Evolutionary conservation across 371 early-diverging fungal genomes (phyloP).

Genomic region (Choanephora cucurbitarum): DNA sequence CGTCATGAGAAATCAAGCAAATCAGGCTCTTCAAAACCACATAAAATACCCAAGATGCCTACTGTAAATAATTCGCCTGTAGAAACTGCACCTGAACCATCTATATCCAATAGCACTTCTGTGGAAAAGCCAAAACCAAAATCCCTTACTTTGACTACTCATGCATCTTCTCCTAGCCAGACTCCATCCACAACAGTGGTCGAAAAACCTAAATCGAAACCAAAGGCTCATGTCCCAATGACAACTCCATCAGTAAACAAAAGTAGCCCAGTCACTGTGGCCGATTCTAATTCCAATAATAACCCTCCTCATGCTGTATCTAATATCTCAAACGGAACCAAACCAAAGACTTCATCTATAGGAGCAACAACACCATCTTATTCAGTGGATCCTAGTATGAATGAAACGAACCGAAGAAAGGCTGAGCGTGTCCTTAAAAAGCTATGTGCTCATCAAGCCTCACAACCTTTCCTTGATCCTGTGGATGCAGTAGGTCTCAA

Average conservation of each 20-base stretch:
- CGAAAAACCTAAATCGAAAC: no score
- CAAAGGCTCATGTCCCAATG: no score
- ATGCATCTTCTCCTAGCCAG: neutral
- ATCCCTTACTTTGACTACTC: neutral
- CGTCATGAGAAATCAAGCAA: constrained; percentile 30
- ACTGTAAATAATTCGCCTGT: constrained; percentile 51
- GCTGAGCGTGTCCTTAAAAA: constrained; percentile 43
- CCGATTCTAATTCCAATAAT: no score
- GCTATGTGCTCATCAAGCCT: constrained; percentile 38
- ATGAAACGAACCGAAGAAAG: constrained; percentile 34
- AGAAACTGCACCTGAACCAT: constrained; percentile 33
- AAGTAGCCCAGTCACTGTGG: no score
- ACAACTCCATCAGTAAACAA: no score
- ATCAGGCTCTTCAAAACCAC: neutral
- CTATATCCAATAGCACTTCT: constrained; percentile 6
- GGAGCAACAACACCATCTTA: constrained; percentile 9
- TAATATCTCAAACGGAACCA: neutral
- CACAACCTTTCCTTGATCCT: constrained; percentile 44
- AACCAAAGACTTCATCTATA: no score
- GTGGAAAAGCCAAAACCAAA: constrained; percentile 5
- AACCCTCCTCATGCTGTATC: neutral
- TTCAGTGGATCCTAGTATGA: constrained; percentile 31
- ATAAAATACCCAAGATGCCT: neutral
- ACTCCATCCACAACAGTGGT: constrained; percentile 4
- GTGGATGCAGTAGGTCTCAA: constrained; percentile 86